phyloP scores from a whole-genome alignment of 495 filamentous ascomycete genomes.

The Tuber melanosporum region DNA sequence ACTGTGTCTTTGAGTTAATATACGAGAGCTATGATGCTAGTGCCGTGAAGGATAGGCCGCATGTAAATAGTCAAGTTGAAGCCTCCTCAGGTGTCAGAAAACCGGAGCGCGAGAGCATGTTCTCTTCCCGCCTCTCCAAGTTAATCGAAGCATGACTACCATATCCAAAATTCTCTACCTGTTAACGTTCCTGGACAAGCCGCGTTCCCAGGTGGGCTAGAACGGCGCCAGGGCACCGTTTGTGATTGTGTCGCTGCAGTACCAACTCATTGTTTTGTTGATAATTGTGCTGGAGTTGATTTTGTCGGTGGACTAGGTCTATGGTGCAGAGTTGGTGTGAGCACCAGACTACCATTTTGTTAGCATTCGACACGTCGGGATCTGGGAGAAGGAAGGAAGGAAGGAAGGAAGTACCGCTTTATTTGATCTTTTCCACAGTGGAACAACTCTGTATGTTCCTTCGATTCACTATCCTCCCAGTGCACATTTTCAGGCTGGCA shows the following conservation, averaged over 20 bases:
- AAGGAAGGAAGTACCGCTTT: background rate
- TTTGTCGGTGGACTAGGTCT: constrained; percentile 45
- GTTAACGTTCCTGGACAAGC: no score
- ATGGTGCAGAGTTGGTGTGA: constrained; percentile 50
- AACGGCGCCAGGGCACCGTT: constrained; percentile 44
- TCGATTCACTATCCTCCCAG: constrained; percentile 1
- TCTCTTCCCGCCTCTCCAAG: background rate
- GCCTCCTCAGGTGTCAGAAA: background rate
- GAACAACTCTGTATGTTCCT: constrained; percentile 10
- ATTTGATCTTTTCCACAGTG: constrained; percentile 8
- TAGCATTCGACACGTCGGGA: background rate
- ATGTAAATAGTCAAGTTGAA: background rate
- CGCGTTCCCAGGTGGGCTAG: no score
- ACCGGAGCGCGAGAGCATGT: background rate
- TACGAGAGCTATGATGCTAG: background rate
- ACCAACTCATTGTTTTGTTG: constrained; percentile 36
- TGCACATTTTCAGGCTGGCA: background rate
- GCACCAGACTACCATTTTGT: constrained; percentile 33
- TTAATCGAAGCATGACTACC: background rate
- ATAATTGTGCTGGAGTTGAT: constrained; percentile 20
- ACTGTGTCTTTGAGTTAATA: background rate
- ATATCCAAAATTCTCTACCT: background rate
- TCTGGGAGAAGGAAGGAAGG: background rate
- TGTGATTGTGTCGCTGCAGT: constrained; percentile 47
- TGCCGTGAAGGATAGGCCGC: background rate